Percentiles rank a stretch among this genome's conserved stretches.
Conservation (phyloP, 305 asterid species). For the Fraxinus latifolia region DNA sequence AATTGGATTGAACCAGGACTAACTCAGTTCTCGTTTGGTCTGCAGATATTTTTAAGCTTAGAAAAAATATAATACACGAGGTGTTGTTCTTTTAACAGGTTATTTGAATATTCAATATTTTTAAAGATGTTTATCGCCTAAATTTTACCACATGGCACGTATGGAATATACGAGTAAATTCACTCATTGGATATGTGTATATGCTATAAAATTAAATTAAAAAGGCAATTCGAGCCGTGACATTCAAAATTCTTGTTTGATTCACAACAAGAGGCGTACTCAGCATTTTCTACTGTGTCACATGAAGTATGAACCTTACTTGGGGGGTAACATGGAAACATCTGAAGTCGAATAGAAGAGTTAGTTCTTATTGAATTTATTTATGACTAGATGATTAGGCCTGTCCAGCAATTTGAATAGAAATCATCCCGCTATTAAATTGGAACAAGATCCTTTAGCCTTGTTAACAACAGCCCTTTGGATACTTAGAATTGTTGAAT, state of each 20-base stretch:
- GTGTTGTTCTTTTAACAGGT: background rate
- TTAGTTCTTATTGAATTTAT: background rate
- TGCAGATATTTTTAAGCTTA: background rate
- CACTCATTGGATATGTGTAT: too few species aligned
- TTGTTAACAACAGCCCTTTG: slow-evolving; percentile 1
- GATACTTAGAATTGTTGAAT: background rate
- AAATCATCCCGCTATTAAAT: background rate
- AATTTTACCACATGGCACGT: background rate
- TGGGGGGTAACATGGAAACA: background rate
- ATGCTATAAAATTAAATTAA: too few species aligned
- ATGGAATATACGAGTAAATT: too few species aligned
- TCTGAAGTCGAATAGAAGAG: background rate
- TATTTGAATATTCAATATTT: background rate
- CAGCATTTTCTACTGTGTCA: background rate
- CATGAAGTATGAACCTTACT: background rate
- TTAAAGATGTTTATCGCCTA: background rate
- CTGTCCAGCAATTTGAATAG: background rate
- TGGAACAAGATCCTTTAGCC: background rate
- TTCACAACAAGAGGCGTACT: background rate
- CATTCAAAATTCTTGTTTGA: background rate
- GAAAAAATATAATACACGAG: background rate
- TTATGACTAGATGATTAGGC: background rate
- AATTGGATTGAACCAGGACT: background rate
- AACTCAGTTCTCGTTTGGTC: background rate
- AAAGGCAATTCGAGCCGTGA: background rate